Conservation (phyloP, 2,329 filamentous ascomycete species). For the Exophiala mesophila region DNA sequence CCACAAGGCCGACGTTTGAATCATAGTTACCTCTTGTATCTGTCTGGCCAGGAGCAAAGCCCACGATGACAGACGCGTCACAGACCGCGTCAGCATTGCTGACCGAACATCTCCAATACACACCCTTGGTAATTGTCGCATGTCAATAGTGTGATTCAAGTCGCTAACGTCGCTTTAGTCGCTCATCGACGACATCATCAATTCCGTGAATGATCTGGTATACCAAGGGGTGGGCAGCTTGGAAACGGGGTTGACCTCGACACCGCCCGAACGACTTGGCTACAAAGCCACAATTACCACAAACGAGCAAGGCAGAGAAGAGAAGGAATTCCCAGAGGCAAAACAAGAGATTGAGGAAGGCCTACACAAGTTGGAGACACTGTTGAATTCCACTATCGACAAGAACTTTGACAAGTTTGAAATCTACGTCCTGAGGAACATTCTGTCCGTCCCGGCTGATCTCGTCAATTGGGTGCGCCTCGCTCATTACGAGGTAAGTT, state of each 20-base stretch:
- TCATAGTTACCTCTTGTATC: too few species aligned
- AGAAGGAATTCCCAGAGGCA: constrained; percentile 46
- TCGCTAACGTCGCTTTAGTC: constrained; percentile 52
- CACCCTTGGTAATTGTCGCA: constrained; percentile 66
- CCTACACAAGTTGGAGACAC: constrained; percentile 75
- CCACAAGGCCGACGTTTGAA: too few species aligned
- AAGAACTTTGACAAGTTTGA: constrained; percentile 82
- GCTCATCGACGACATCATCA: constrained; percentile 96
- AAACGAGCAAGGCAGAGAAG: constrained; percentile 39
- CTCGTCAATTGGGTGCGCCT: constrained; percentile 72
- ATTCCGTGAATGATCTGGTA: constrained; percentile 88
- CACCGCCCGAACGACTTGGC: constrained; percentile 72
- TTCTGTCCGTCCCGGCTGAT: constrained; percentile 68
- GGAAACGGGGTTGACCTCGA: constrained; percentile 71
- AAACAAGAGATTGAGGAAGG: constrained; percentile 80
- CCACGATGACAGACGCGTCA: constrained; percentile 23
- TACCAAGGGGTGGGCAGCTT: constrained; percentile 85
- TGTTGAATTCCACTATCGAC: constrained; percentile 75
- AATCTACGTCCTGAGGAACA: constrained; percentile 85
- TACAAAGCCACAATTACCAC: constrained; percentile 55
- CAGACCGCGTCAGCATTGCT: constrained; percentile 57
- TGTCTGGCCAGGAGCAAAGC: too few species aligned
- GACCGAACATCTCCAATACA: constrained; percentile 93
- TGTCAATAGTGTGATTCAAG: not conserved
- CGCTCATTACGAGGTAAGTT: constrained; percentile 72